Conservation (phyloP, 2,329 filamentous ascomycete genomes). For the Dactylellina drechsleri region DNA sequence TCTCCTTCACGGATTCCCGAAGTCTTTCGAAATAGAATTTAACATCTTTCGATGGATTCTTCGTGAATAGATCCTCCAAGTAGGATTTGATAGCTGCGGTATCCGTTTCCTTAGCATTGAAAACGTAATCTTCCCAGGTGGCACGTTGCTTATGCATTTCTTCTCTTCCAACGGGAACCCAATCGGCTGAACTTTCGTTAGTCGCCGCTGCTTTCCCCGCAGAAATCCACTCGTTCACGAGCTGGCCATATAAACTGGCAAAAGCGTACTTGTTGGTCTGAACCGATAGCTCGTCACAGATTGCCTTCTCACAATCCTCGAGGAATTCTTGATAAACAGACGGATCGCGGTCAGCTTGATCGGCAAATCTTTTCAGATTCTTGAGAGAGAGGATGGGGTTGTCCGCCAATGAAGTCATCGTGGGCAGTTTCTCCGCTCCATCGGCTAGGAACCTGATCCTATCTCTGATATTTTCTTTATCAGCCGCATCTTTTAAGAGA, state of each 20-base stretch:
- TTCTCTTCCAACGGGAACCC: constrained; percentile 62
- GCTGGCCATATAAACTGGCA: constrained; percentile 68
- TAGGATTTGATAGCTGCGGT: constrained; percentile 65
- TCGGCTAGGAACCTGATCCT: constrained; percentile 61
- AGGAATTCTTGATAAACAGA: constrained; percentile 66
- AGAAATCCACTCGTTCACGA: constrained; percentile 68
- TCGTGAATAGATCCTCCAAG: constrained; percentile 66
- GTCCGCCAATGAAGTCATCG: constrained; percentile 55
- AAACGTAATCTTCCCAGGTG: constrained; percentile 70
- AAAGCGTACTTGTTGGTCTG: constrained; percentile 69
- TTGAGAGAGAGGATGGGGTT: constrained; percentile 60
- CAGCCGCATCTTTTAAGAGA: constrained; percentile 61
- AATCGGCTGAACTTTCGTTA: constrained; percentile 57
- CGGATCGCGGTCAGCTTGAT: constrained; percentile 68
- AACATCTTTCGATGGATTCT: constrained; percentile 60
- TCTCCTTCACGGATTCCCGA: constrained; percentile 60
- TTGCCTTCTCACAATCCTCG: constrained; percentile 64
- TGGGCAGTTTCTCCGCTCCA: constrained; percentile 61
- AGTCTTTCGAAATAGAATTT: constrained; percentile 64
- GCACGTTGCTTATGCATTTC: constrained; percentile 68
- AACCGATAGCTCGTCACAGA: constrained; percentile 65
- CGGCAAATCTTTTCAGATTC: constrained; percentile 67
- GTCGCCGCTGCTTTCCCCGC: constrained; percentile 50
- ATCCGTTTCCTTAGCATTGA: constrained; percentile 65
- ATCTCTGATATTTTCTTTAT: constrained; percentile 58